Evolutionary conservation across 2,329 filamentous ascomycete species (phyloP).

Genomic region (Purpureocillium takamizusanense): DNA sequence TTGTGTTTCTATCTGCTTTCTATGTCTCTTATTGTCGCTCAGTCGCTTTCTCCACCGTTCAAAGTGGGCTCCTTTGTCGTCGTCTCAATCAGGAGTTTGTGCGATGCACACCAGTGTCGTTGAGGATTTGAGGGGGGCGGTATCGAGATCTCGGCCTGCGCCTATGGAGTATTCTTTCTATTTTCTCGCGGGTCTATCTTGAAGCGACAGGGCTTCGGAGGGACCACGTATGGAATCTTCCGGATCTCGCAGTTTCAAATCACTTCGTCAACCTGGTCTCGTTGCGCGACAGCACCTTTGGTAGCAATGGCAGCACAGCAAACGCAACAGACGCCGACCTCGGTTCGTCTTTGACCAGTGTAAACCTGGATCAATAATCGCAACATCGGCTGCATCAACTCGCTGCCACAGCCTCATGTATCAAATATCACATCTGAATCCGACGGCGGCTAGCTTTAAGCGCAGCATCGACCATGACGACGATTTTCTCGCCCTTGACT

Average conservation of each 20-base stretch:
- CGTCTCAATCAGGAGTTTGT: slow-evolving; percentile 26
- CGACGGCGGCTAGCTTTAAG: slow-evolving; percentile 16
- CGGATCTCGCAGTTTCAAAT: slow-evolving; percentile 27
- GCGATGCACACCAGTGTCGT: slow-evolving; percentile 23
- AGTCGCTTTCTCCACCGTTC: slow-evolving; percentile 18
- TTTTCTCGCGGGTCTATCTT: slow-evolving; percentile 27
- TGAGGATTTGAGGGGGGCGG: slow-evolving; percentile 21
- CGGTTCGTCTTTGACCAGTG: slow-evolving; percentile 20
- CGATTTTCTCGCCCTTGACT: slow-evolving; percentile 1
- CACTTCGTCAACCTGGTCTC: slow-evolving; percentile 26
- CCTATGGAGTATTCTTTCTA: slow-evolving; percentile 18
- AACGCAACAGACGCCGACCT: slow-evolving; percentile 23
- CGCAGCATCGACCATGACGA: slow-evolving; percentile 7
- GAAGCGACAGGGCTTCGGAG: slow-evolving; percentile 26
- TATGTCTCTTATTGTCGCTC: slow-evolving; percentile 14
- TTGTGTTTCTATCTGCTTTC: slow-evolving; percentile 17
- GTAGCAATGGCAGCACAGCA: slow-evolving; percentile 26
- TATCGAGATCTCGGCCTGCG: slow-evolving; percentile 20
- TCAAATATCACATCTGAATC: slow-evolving; percentile 15
- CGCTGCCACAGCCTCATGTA: slow-evolving; percentile 20
- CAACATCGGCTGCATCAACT: slow-evolving; percentile 21
- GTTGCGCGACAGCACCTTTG: slow-evolving; percentile 26
- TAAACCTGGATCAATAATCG: slow-evolving; percentile 22
- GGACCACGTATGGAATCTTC: slow-evolving; percentile 29
- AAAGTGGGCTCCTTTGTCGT: slow-evolving; percentile 17